Evolutionary conservation across 805 yeast species (phyloP).

Genomic region (Wickerhamiella spandovensis): DNA sequence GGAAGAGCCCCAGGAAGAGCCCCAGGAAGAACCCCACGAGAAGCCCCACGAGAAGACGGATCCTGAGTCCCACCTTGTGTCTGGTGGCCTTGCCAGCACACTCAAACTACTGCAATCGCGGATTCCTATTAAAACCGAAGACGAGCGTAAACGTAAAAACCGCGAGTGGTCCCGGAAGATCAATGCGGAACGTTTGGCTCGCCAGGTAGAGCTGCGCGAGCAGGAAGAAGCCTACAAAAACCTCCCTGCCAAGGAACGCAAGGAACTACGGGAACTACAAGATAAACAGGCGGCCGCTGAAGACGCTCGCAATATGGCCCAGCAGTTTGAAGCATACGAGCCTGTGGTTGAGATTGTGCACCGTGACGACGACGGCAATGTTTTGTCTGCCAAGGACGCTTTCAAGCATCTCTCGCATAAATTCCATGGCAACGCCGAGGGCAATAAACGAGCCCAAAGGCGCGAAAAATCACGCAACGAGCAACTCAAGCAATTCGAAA

Average conservation of each 20-base stretch:
- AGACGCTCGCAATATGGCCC: conserved; percentile 21
- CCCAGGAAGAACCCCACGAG: background rate
- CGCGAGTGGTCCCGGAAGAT: conserved; percentile 10
- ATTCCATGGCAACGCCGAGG: conserved; percentile 49
- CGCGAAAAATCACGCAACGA: conserved; percentile 10
- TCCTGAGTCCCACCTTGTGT: conserved; percentile 2
- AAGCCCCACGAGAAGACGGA: background rate
- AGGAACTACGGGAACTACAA: conserved; percentile 19
- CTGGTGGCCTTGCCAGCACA: conserved; percentile 28
- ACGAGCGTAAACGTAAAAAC: conserved; percentile 13
- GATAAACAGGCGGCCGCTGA: conserved; percentile 18
- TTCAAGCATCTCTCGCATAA: conserved; percentile 63
- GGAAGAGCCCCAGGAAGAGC: background rate
- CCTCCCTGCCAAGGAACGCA: conserved; percentile 22
- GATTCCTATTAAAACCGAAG: conserved; percentile 13
- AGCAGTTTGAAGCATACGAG: conserved; percentile 27
- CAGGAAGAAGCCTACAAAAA: background rate
- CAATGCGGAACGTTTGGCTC: conserved; percentile 16
- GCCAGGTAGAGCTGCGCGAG: background rate
- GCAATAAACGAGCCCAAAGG: conserved; percentile 26
- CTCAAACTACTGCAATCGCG: conserved; percentile 25
- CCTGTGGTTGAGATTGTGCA: conserved; percentile 40
- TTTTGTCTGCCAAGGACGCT: conserved; percentile 53
- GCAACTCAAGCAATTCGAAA: background rate
- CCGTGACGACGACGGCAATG: conserved; percentile 50